A percentile compares a stretch with the other conserved stretches of the same genome.
phyloP scores from a whole-genome alignment of 768 basidiomycete genomes.

The Tulasnella sp. region DNA sequence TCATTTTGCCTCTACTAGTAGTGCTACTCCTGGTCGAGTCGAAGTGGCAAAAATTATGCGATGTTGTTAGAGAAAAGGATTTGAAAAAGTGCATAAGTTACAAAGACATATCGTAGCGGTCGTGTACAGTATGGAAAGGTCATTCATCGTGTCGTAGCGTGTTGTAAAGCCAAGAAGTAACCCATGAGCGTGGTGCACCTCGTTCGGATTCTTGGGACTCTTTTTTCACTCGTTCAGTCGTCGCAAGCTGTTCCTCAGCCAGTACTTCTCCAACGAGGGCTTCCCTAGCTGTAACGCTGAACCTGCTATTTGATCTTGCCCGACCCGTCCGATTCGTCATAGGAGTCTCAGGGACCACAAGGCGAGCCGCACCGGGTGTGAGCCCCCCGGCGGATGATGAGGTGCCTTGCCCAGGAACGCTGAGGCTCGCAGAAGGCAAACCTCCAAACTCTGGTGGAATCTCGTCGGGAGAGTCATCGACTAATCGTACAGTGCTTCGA shows the following conservation, averaged over 20 bases:
- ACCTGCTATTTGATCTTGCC: not conserved
- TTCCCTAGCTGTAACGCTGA: constrained; percentile 39
- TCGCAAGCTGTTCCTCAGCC: constrained; percentile 49
- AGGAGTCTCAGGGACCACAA: constrained; percentile 1
- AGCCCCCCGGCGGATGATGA: not conserved
- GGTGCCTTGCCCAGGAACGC: not conserved
- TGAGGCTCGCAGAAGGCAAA: not conserved
- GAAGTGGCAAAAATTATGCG: not conserved
- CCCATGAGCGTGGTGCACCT: constrained; percentile 12
- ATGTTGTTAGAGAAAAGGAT: not conserved
- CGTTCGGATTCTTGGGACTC: constrained; percentile 33
- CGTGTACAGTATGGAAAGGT: not conserved
- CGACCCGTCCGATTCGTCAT: not conserved
- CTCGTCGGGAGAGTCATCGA: not conserved
- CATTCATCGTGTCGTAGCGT: constrained; percentile 1
- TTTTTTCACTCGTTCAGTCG: constrained; percentile 27
- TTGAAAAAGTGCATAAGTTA: not conserved
- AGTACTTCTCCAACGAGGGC: constrained; percentile 63
- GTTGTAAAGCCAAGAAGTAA: constrained; percentile 20
- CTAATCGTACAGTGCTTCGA: constrained; percentile 5
- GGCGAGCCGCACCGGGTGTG: not conserved
- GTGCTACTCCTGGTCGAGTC: not conserved
- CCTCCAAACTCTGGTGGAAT: constrained; percentile 10
- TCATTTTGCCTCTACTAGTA: not conserved
- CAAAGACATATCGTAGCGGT: not conserved